A percentile compares a stretch with the other conserved stretches of the same genome.
Evolutionary conservation across 2,329 filamentous ascomycete species (phyloP).

Genomic region (Colletotrichum navitas): DNA sequence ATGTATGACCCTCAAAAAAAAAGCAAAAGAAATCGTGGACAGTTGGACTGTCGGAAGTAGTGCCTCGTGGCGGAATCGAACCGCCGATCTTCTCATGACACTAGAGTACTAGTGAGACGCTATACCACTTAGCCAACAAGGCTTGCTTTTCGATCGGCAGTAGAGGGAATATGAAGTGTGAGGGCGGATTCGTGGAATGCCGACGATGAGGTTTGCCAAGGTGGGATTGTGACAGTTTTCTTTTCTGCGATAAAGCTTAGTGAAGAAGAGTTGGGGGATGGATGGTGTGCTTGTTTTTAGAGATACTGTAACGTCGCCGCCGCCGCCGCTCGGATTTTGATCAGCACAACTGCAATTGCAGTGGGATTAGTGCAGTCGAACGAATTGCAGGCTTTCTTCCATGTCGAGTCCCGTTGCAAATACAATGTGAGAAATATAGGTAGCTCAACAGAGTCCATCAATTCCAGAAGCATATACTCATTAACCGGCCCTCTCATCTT

Average conservation of each 20-base stretch:
- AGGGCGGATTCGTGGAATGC: neutral
- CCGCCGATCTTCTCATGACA: constrained; percentile 42
- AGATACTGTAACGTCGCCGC: neutral
- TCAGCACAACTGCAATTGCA: neutral
- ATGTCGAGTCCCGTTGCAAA: neutral
- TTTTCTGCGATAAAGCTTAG: neutral
- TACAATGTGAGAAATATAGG: no score
- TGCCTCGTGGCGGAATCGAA: constrained; percentile 44
- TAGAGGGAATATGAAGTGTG: neutral
- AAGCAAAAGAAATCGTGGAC: neutral
- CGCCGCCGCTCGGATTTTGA: neutral
- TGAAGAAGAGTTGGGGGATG: neutral
- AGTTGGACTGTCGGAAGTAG: neutral
- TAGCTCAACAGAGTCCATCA: neutral
- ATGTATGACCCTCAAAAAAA: no score
- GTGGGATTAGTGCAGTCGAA: neutral
- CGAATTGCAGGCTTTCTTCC: neutral
- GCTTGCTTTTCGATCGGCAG: fast-evolving
- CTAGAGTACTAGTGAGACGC: constrained; percentile 42
- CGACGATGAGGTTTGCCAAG: neutral
- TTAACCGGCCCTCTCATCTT: neutral
- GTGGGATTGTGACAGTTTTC: neutral
- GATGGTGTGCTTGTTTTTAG: neutral
- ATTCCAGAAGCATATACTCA: neutral
- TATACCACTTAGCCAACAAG: constrained; percentile 45